Conservation (phyloP, 2,329 filamentous ascomycete genomes). For the Ascosphaera aggregata region DNA sequence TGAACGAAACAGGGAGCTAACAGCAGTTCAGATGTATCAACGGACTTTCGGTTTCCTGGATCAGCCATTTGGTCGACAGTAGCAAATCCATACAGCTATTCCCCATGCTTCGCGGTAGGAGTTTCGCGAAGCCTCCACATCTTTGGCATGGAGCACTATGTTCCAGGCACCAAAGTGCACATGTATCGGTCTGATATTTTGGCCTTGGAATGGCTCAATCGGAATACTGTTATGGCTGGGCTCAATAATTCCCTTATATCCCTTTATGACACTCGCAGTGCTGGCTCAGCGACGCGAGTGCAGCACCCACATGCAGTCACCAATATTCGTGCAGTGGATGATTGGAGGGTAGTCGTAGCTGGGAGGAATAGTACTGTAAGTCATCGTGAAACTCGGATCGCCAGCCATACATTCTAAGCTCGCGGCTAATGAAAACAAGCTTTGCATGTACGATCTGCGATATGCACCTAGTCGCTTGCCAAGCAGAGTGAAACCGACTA, state of each 20-base stretch:
- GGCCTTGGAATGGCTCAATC: neutral
- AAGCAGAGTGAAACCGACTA: neutral
- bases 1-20: neutral
- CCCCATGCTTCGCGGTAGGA: neutral
- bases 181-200: neutral
- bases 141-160: neutral
- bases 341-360: neutral
- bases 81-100: neutral
- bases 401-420: neutral
- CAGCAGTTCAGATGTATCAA: neutral
- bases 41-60: neutral
- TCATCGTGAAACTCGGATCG: neutral
- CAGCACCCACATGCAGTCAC: neutral
- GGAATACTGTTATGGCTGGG: neutral
- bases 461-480: neutral
- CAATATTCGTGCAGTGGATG: neutral
- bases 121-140: neutral
- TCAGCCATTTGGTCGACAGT: neutral
- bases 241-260: neutral
- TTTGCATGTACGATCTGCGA: neutral
- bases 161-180: neutral
- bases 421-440: neutral
- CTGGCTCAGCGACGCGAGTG: neutral
- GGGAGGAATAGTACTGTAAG: neutral
- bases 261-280: neutral